Evolutionary conservation across 2,329 filamentous ascomycete species (phyloP).

Genomic region (Aspergillus ochraceus): DNA sequence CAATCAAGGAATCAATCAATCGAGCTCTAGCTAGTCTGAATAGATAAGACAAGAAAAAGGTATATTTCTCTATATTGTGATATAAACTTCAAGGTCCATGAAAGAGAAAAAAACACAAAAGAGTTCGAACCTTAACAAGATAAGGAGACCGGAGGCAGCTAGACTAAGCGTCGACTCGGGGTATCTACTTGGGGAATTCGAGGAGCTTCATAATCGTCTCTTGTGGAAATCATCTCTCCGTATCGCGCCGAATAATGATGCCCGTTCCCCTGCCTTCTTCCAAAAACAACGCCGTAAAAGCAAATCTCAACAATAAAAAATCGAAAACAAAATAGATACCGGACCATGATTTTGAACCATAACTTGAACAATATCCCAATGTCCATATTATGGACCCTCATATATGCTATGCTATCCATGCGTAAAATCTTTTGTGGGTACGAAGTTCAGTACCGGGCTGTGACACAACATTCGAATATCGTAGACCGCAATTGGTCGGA

Average conservation of each 20-base stretch:
- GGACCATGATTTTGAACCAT: slow-evolving; percentile 11
- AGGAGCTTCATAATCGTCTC: slow-evolving; percentile 45
- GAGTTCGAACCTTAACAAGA: slow-evolving; percentile 16
- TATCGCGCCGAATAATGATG: slow-evolving; percentile 42
- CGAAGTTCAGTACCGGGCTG: slow-evolving; percentile 19
- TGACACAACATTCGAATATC: slow-evolving; percentile 17
- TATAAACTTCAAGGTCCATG: background rate
- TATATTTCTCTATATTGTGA: background rate
- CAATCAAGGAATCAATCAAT: background rate
- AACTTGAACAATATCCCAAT: slow-evolving; percentile 20
- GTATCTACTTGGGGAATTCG: slow-evolving; percentile 50
- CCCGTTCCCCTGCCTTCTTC: slow-evolving; percentile 37
- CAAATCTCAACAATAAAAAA: slow-evolving; percentile 4
- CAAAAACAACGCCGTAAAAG: slow-evolving; percentile 32
- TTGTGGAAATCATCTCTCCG: slow-evolving; percentile 39
- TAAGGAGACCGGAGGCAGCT: slow-evolving; percentile 37
- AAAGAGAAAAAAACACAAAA: background rate
- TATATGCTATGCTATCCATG: slow-evolving; percentile 32
- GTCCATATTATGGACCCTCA: slow-evolving; percentile 28
- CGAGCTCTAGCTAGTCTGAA: background rate
- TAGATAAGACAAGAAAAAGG: background rate
- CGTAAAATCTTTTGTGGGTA: slow-evolving; percentile 22
- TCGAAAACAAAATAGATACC: slow-evolving; percentile 11
- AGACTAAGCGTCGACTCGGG: slow-evolving; percentile 52
- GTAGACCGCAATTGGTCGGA: slow-evolving; percentile 5